These are phyloP conservation scores for Glycine tomentella DNA, from an alignment of 306 rosid genomes.

Conservation along the genomic window DNA sequence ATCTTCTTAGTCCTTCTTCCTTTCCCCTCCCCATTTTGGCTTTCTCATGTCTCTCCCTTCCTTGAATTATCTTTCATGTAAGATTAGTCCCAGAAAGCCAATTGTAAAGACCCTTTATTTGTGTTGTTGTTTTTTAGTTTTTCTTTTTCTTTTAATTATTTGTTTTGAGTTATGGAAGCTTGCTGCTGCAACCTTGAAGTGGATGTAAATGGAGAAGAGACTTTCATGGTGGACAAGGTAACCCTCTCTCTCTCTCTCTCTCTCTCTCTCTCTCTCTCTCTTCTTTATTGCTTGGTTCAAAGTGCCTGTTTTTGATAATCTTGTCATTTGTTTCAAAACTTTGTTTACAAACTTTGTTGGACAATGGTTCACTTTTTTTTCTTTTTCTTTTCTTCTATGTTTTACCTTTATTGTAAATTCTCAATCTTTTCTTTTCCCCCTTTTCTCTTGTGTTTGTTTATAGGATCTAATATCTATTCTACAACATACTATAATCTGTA, in stretches of 20 bases:
- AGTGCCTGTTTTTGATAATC: not conserved
- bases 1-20: conserved; percentile 25
- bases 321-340: conserved; percentile 11
- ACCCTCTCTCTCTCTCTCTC: conserved; percentile 27
- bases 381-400: not conserved
- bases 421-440: conserved; percentile 10
- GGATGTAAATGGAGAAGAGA: conserved; percentile 91
- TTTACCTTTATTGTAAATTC: conserved; percentile 36
- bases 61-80: conserved; percentile 44
- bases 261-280: conserved; percentile 40
- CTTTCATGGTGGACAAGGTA: conserved; percentile 89
- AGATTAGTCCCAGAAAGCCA: conserved; percentile 40
- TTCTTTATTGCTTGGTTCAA: conserved; percentile 23
- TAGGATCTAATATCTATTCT: conserved; percentile 37
- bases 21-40: conserved; percentile 42
- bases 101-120: conserved; percentile 42
- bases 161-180: conserved; percentile 61
- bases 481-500: no score
- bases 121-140: conserved; percentile 42
- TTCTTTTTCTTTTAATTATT: not conserved
- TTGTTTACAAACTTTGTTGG: not conserved
- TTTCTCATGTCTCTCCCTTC: conserved; percentile 48
- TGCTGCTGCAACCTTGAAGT: conserved; percentile 85
- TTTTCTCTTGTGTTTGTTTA: conserved; percentile 9
- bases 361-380: conserved; percentile 31